Conservation (phyloP, 345 rosid species). For the Psidium guajava region DNA sequence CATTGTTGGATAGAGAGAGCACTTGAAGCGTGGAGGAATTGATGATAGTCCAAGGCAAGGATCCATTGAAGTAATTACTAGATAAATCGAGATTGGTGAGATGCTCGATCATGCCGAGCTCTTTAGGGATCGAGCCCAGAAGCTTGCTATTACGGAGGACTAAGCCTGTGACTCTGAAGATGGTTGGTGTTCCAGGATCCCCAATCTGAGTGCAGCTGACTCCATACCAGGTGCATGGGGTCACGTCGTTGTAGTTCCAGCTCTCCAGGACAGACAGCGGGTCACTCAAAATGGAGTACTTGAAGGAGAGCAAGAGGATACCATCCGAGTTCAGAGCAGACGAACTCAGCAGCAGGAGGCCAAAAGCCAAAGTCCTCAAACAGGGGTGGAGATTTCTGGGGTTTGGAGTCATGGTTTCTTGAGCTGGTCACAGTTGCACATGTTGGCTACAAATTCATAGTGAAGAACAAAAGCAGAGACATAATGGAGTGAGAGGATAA, state of each 20-base stretch:
- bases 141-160: conserved; percentile 5
- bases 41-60: conserved; percentile 3
- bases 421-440: neutral
- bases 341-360: neutral
- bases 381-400: conserved; percentile 8
- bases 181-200: neutral
- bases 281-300: conserved; percentile 9
- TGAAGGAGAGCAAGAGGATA: conserved; percentile 8
- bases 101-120: conserved; percentile 3
- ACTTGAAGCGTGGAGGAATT: conserved; percentile 6
- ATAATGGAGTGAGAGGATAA: neutral
- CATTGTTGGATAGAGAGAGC: conserved; percentile 6
- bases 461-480: neutral
- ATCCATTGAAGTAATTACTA: conserved; percentile 5
- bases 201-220: conserved; percentile 3
- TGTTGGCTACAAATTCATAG: conserved; percentile 17
- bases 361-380: neutral
- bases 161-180: conserved; percentile 4
- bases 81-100: conserved; percentile 10
- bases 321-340: conserved; percentile 5
- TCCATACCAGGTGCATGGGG: conserved; percentile 14
- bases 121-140: conserved; percentile 9
- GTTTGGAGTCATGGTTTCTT: conserved; percentile 16
- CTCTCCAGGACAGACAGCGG: conserved; percentile 3
- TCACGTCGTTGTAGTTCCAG: conserved; percentile 11